Evolutionary conservation across 495 filamentous ascomycete species (phyloP).

Genomic region (Hypoxylon lienhwacheense): DNA sequence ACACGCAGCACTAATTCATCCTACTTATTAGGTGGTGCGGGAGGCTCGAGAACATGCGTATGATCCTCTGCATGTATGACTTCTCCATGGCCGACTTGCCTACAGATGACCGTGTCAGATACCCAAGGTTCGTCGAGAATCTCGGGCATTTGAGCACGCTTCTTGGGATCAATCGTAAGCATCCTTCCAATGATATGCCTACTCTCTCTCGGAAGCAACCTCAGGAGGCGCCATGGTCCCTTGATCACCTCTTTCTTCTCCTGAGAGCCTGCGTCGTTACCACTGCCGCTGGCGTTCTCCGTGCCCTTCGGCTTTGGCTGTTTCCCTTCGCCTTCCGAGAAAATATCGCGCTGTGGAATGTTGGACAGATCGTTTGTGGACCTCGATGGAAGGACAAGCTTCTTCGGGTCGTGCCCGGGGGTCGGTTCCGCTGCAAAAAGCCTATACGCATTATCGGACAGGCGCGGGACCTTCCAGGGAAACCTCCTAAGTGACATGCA

Average conservation of each 20-base stretch:
- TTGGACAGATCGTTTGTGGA: conserved; percentile 44
- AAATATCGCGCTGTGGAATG: conserved; percentile 42
- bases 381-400: conserved; percentile 44
- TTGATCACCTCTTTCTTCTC: conserved; percentile 79
- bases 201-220: conserved; percentile 86
- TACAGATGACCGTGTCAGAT: conserved; percentile 62
- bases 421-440: conserved; percentile 81
- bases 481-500: conserved; percentile 97
- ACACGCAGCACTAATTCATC: conserved; percentile 10
- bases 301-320: conserved; percentile 22
- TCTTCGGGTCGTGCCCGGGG: conserved; percentile 54
- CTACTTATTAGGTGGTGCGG: conserved; percentile 40
- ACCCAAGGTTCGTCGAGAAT: conserved; percentile 92
- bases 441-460: conserved; percentile 91
- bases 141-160: conserved; percentile 80
- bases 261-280: conserved; percentile 24
- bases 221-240: conserved; percentile 90
- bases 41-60: conserved; percentile 57
- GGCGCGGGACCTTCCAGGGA: conserved; percentile 93
- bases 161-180: conserved; percentile 85
- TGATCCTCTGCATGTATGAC: conserved; percentile 55
- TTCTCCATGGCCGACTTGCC: conserved; percentile 48
- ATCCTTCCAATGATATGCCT: conserved; percentile 88
- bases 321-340: conserved; percentile 35
- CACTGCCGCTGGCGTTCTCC: conserved; percentile 26